Evolutionary conservation across 1,284 basidiomycete species (phyloP), one percentile per base, ranked within the genome.

Genomic region (Irpex sp.): DNA sequence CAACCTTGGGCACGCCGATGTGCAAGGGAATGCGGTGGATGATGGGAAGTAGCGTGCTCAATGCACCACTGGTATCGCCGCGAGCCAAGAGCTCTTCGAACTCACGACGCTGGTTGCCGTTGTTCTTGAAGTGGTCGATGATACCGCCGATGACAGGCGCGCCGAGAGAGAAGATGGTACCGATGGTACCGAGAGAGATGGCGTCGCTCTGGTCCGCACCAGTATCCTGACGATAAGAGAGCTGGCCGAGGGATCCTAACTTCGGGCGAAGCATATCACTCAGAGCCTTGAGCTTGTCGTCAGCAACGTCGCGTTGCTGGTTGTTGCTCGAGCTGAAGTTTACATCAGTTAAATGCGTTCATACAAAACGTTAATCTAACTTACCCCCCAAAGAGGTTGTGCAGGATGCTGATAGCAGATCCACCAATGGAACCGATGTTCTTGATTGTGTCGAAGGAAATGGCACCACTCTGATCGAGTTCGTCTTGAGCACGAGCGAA

Each of bases 111-210:
- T 61, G 36, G 60, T 57, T 43, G 51, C 51, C 51, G 15, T 43
- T 55, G 36, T 57, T 51, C 39, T 61, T 57, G 54, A 61, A 61
- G 54, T 55, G 37, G 51, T 47, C 50, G 59, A 61, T 55, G 59
- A 61, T 43, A 5, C 59, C 59, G 26, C 59, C 37, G 35, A 61
- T 56, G 37, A 61, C 51, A 19, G 59, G 59, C 11, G 59, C 59
- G 11, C 35, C 59, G 53, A 61, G 31, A 11, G 59, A 61, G 17
- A 36, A 51, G 59, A 61, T 55, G 13, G 59, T 55, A 36, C 39
- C 59, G 21, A 54, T 19, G 11, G 59, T 61, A n/a, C 36, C 36
- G 19, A 61, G 59, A 13, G 7, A 21, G 51, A 61, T 61, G 6
- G 59, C 59, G 51, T 47, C 59, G 35, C 43, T 50, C 51, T 54